phyloP scores from a whole-genome alignment of 2,329 filamentous ascomycete species.

The Davidsoniella neocaledoniae region DNA sequence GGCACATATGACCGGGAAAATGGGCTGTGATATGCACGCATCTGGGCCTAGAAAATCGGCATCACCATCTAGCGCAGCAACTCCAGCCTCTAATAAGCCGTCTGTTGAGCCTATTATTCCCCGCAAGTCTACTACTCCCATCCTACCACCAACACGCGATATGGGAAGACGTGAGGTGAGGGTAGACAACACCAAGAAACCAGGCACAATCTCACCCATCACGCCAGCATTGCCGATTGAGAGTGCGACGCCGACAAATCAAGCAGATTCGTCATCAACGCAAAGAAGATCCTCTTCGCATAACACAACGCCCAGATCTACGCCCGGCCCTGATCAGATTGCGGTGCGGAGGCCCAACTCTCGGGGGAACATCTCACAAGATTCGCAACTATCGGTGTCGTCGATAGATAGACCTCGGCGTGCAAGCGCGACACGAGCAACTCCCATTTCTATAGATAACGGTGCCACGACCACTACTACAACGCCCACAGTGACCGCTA shows the following conservation, averaged over 20 bases:
- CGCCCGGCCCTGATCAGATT: constrained; percentile 22
- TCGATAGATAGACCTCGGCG: constrained; percentile 37
- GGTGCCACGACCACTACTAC: constrained; percentile 4
- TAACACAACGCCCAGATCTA: constrained; percentile 18
- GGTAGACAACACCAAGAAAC: constrained; percentile 24
- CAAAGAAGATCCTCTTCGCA: constrained; percentile 12
- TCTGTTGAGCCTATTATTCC: not conserved
- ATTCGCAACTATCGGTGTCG: constrained; percentile 23
- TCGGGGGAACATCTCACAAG: constrained; percentile 34
- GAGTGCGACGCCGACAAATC: constrained; percentile 17
- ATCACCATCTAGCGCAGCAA: not conserved
- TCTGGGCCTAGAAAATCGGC: not conserved
- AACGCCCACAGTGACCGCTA: not conserved
- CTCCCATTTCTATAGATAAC: constrained; percentile 31
- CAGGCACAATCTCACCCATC: constrained; percentile 16
- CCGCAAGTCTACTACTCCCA: constrained; percentile 19
- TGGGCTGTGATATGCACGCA: not conserved
- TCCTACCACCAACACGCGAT: constrained; percentile 21
- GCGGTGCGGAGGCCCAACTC: constrained; percentile 30
- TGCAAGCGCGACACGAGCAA: constrained; percentile 38
- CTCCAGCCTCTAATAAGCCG: not conserved
- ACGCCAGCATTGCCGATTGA: constrained; percentile 11
- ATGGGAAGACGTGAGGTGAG: constrained; percentile 29
- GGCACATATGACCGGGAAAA: not conserved
- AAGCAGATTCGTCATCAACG: constrained; percentile 13